Percentiles rank a stretch among this genome's conserved stretches.
phyloP scores from a whole-genome alignment of 2,329 filamentous ascomycete genomes.

The Alternaria hordeiaustralica region DNA sequence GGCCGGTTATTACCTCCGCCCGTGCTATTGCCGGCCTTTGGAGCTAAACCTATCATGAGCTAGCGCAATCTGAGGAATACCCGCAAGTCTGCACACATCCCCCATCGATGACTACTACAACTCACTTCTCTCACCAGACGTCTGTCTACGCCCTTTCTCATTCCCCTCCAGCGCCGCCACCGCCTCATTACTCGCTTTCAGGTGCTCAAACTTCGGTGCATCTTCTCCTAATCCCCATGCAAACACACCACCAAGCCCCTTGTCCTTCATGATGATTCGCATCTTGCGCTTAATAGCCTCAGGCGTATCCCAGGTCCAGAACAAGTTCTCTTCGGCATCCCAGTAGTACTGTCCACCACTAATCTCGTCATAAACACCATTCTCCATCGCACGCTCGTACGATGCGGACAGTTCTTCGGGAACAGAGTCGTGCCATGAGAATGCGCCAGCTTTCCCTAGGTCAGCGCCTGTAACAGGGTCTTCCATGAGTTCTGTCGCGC shows the following conservation, averaged over 20 bases:
- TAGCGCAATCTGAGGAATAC: not conserved
- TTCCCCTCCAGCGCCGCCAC: not conserved
- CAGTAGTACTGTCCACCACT: slow-evolving; percentile 72
- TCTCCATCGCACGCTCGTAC: slow-evolving; percentile 61
- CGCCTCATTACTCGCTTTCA: slow-evolving; percentile 45
- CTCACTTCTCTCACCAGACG: slow-evolving; percentile 8
- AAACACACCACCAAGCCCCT: slow-evolving; percentile 71
- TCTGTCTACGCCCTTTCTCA: no score
- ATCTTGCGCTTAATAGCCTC: slow-evolving; percentile 69
- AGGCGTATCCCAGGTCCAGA: slow-evolving; percentile 76
- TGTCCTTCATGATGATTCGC: slow-evolving; percentile 60
- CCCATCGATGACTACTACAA: slow-evolving; percentile 3
- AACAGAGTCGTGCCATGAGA: slow-evolving; percentile 54
- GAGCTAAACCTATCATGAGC: accelerated
- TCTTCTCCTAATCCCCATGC: slow-evolving; percentile 78
- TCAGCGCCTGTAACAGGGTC: slow-evolving; percentile 65
- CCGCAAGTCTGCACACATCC: accelerated
- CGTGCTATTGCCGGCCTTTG: accelerated
- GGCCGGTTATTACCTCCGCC: not conserved
- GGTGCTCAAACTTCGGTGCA: slow-evolving; percentile 40
- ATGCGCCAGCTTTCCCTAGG: slow-evolving; percentile 62
- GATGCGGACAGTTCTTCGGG: slow-evolving; percentile 58
- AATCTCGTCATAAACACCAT: slow-evolving; percentile 63
- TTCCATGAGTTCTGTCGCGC: slow-evolving; percentile 66
- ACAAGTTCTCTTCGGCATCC: slow-evolving; percentile 64